phyloP scores from a whole-genome alignment of 2,329 filamentous ascomycete species.

The Venturia aucupariae region DNA sequence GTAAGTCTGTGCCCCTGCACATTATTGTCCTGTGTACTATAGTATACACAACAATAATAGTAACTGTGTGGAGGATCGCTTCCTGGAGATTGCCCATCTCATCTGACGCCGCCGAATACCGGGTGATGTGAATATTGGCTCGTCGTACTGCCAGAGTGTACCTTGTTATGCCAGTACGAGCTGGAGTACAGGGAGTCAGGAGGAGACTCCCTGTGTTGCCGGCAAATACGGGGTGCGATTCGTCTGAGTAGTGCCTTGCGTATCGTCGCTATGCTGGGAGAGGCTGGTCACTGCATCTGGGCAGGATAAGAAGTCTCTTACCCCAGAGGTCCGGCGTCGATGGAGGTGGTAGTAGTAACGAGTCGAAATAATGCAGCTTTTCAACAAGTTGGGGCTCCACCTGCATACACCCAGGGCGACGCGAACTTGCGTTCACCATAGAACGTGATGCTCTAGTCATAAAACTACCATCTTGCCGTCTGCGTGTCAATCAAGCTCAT shows the following conservation, averaged over 20 bases:
- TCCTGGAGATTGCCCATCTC: not conserved
- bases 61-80: conserved; percentile 3
- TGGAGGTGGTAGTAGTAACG: not conserved
- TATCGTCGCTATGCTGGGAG: not conserved
- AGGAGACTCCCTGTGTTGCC: not conserved
- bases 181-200: not conserved
- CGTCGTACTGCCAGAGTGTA: not conserved
- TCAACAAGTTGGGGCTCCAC: no score
- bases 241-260: no score
- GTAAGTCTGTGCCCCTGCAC: not conserved
- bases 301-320: not conserved
- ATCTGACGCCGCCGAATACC: not conserved
- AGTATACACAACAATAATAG: no score
- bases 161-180: not conserved
- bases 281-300: not conserved
- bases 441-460: not conserved
- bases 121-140: not conserved
- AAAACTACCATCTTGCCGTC: not conserved
- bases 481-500: not conserved
- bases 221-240: no score
- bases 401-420: not conserved
- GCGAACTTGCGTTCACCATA: not conserved
- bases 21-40: not conserved
- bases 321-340: not conserved
- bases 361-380: not conserved